A percentile compares a stretch with the other conserved stretches of the same genome.
These are phyloP conservation scores for Penicillium bovifimosum DNA, from an alignment of 495 filamentous ascomycete genomes.

Conservation along the genomic window DNA sequence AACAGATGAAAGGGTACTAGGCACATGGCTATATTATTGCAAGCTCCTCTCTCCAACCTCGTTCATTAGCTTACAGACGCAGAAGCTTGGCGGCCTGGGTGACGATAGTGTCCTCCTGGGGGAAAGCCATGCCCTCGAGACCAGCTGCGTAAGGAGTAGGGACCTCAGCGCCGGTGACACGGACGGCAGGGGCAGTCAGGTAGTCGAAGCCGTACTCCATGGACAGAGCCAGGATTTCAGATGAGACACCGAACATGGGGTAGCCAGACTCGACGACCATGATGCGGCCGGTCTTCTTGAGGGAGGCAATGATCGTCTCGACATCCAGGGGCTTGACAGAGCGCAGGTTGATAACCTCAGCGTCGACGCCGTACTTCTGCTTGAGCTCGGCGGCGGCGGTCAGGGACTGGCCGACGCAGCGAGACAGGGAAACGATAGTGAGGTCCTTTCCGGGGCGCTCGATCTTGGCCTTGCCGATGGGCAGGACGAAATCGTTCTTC, in stretches of 20 bases:
- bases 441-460: conserved; percentile 93
- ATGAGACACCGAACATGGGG: conserved; percentile 85
- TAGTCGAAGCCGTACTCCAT: conserved; percentile 99
- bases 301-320: conserved; percentile 87
- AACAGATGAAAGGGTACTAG: conserved; percentile 33
- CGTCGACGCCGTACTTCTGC: conserved; percentile 92
- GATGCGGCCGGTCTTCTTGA: conserved; percentile 95
- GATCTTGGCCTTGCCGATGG: conserved; percentile 97
- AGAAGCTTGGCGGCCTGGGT: conserved; percentile 78
- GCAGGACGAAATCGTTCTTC: conserved; percentile 90
- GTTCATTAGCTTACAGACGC: conserved; percentile 51
- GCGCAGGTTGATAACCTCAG: conserved; percentile 95
- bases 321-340: conserved; percentile 95
- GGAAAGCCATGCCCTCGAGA: conserved; percentile 90
- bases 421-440: conserved; percentile 89
- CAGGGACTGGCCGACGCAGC: conserved; percentile 90
- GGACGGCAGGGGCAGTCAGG: conserved; percentile 84
- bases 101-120: conserved; percentile 76
- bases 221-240: conserved; percentile 86
- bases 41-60: conserved; percentile 12
- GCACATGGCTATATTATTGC: conserved; percentile 31
- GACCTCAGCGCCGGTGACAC: conserved; percentile 93
- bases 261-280: conserved; percentile 93
- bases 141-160: conserved; percentile 87
- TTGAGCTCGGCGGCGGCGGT: conserved; percentile 83